Conservation (phyloP, 2,329 filamentous ascomycete genomes). For the Aspergillus sp. region DNA sequence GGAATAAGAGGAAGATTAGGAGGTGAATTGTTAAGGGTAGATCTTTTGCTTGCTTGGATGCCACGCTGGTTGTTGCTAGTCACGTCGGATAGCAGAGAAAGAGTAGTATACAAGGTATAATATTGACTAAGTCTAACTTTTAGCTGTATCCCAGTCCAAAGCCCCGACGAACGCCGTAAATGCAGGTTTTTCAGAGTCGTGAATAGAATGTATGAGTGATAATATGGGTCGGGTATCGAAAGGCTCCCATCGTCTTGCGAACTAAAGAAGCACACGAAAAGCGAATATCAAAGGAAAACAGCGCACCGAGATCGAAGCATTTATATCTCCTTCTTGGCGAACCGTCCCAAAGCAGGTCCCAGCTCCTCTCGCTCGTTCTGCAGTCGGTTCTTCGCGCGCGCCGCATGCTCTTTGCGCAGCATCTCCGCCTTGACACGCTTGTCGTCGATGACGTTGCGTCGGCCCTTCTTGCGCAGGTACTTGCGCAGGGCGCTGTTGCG, state of each 20-base stretch:
- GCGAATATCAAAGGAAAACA: conserved; percentile 4
- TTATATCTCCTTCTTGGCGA: conserved; percentile 65
- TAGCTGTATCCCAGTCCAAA: neutral
- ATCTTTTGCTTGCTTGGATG: too few species aligned
- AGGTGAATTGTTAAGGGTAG: too few species aligned
- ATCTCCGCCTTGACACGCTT: conserved; percentile 84
- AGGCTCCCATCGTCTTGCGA: conserved; percentile 3
- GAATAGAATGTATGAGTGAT: neutral
- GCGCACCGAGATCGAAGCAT: conserved; percentile 5
- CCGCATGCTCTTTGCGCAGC: conserved; percentile 67
- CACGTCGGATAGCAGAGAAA: neutral
- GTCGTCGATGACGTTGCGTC: conserved; percentile 94
- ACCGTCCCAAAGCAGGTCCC: conserved; percentile 82
- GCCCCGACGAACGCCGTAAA: neutral
- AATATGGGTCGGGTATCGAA: conserved; percentile 16
- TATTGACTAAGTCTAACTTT: neutral
- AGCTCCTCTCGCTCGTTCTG: conserved; percentile 70
- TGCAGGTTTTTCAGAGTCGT: conserved; percentile 1
- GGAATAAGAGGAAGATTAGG: too few species aligned
- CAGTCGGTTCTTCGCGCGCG: conserved; percentile 66
- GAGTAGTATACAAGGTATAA: neutral
- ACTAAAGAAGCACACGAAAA: conserved; percentile 5
- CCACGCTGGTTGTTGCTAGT: too few species aligned
- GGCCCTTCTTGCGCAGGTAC: conserved; percentile 86
- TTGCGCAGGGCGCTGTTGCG: conserved; percentile 87